A percentile compares a stretch with the other conserved stretches of the same genome.
Conservation (phyloP, 768 basidiomycete genomes). For the Boletus sp. region DNA sequence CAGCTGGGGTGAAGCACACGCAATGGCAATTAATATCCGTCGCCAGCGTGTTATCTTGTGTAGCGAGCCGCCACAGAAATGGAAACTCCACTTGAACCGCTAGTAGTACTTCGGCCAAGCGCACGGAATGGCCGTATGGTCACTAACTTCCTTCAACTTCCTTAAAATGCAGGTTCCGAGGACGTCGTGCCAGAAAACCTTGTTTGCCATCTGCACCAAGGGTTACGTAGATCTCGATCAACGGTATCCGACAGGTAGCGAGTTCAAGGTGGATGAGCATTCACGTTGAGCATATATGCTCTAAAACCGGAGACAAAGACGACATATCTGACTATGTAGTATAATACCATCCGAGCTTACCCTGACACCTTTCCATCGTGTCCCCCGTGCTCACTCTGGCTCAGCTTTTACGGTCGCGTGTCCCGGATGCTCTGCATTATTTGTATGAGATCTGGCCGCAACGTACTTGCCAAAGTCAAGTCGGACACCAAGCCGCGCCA, state of each 20-base stretch:
- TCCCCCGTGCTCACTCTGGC: neutral
- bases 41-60: neutral
- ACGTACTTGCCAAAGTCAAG: conserved; percentile 19
- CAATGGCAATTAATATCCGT: neutral
- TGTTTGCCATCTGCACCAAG: neutral
- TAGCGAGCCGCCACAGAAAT: neutral
- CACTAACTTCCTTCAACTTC: too few relatives aligned
- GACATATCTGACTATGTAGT: neutral
- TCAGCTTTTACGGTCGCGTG: conserved; percentile 9
- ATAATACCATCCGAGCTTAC: neutral
- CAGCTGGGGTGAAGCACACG: neutral
- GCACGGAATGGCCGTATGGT: too few relatives aligned
- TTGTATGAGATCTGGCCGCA: neutral
- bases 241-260: neutral
- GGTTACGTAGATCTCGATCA: neutral
- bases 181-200: neutral
- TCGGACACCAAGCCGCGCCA: conserved; percentile 32
- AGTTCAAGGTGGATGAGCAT: neutral
- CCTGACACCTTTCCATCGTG: neutral
- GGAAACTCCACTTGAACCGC: neutral
- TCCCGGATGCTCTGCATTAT: neutral
- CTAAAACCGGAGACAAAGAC: neutral
- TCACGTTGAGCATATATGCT: neutral
- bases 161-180: neutral
- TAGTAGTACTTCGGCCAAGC: too few relatives aligned